Evolutionary conservation across 129 eudicot genomes (phyloP), one percentile per base, ranked within the genome.

Genomic region (Calendula officinalis): DNA sequence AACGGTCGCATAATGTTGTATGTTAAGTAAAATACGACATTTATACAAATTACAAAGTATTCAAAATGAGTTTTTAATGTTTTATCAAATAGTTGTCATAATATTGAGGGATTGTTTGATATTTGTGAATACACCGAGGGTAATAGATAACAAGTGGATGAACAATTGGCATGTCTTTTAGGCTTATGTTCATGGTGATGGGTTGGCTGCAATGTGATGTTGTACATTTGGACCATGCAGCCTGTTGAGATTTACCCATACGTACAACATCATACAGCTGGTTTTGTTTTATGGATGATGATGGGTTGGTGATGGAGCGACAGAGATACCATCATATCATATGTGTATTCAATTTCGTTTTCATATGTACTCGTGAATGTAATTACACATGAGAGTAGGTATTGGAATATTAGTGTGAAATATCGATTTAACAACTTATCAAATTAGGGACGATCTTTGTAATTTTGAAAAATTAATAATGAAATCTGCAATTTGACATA

Each of bases 171-270:
- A 54, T 67, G 54, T 67, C 54, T 30, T 53, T 67, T 67, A 54
- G 51, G 71, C 34, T 34, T 54, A 60, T 70, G 14, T 41, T 3
- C 61, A 49, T 60, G 44, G 7, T 70, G 10, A 70, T 60, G 68
- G 60, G 68, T 39, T 48, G 75, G 61, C 61, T 47, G 58, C 66
- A 43, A 43, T 9, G 8, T 12, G 36, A 27, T 51, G 50, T 43
- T 68, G 65, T 66, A 66, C 62, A n/a, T 9, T 56, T 46, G 74
- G 56, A 58, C 49, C 65, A 69, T 69, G 46, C 48, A 36, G 4
- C 32, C 32, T 57, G 49, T 56, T 34, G 65, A 69, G 66, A 57
- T 69, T 12, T 44, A 57, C 66, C 65, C 74, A 57, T 69, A 55
- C 72, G 43, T 55, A 56, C 42, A 30, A 65, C 50, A 66, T 7